Percentiles rank a stretch among this genome's conserved stretches.
Evolutionary conservation across 176 grass and related monocot species (phyloP).

Genomic region (Juncus effusus): DNA sequence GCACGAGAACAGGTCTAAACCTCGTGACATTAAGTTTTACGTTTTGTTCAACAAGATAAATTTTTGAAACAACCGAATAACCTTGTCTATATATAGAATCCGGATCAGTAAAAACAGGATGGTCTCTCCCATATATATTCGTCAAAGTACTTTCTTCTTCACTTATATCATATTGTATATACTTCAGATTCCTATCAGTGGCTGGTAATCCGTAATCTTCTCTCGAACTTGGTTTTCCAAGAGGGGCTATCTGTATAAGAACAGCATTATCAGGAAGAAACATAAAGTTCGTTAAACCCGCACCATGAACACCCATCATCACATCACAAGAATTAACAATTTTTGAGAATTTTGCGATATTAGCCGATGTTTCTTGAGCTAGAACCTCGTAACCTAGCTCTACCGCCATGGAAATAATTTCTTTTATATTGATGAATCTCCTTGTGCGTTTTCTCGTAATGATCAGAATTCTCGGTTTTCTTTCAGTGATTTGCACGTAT

Average conservation of each 20-base stretch:
- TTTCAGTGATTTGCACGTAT: neutral
- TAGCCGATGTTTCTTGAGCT: constrained; percentile 36
- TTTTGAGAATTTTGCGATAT: constrained; percentile 57
- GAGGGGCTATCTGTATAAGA: constrained; percentile 66
- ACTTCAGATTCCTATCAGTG: constrained; percentile 49
- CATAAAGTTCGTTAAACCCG: constrained; percentile 83
- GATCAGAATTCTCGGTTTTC: constrained; percentile 35
- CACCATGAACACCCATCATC: constrained; percentile 69
- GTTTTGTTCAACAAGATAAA: constrained; percentile 71
- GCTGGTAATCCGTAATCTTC: constrained; percentile 51
- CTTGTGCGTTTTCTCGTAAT: constrained; percentile 46
- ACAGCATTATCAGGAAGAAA: constrained; percentile 59
- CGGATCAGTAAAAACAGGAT: constrained; percentile 68
- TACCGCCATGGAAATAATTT: constrained; percentile 42
- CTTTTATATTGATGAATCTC: constrained; percentile 51
- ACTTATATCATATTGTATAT: constrained; percentile 64
- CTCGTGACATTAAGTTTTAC: constrained; percentile 52
- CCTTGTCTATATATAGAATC: constrained; percentile 47
- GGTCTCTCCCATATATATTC: constrained; percentile 53
- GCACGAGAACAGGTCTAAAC: constrained; percentile 45
- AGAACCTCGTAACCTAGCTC: constrained; percentile 54
- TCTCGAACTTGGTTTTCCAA: constrained; percentile 41
- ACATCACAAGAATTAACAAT: constrained; percentile 60
- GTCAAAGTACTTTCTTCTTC: constrained; percentile 65
- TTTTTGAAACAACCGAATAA: constrained; percentile 35